Conservation (phyloP, 352 stramenopile species). For the Aphanomyces astaci region DNA sequence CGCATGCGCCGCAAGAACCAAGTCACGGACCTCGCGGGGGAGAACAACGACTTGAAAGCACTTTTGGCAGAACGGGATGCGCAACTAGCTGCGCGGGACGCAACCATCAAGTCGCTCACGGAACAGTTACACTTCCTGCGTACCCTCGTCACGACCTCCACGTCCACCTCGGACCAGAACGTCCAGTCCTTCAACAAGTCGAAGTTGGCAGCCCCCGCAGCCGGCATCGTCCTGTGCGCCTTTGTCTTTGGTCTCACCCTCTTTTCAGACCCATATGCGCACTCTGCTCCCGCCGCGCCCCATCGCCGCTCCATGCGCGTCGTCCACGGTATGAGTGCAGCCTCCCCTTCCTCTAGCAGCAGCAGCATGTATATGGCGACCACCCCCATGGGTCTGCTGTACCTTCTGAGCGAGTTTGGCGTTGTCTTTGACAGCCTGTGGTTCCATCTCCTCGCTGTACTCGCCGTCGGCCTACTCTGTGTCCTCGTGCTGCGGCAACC, state of each 20-base stretch:
- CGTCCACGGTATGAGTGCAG: constrained; percentile 12
- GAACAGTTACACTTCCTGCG: constrained; percentile 73
- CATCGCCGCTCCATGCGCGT: constrained; percentile 22
- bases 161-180: constrained; percentile 30
- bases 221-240: constrained; percentile 55
- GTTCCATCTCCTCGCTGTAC: neutral
- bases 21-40: constrained; percentile 44
- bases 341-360: neutral
- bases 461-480: constrained; percentile 10
- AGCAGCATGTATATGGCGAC: constrained; percentile 6
- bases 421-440: constrained; percentile 4
- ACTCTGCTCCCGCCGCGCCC: neutral
- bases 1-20: constrained; percentile 63
- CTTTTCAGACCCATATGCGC: constrained; percentile 35
- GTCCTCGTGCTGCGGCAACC: constrained; percentile 9
- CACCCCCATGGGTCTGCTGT: neutral
- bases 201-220: constrained; percentile 36
- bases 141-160: constrained; percentile 47
- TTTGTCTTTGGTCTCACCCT: constrained; percentile 75
- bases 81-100: constrained; percentile 52
- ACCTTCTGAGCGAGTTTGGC: neutral
- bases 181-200: constrained; percentile 24
- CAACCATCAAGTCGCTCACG: constrained; percentile 72
- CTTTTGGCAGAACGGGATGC: constrained; percentile 62
- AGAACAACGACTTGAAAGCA: constrained; percentile 37